Base-by-base conservation (phyloP, 2,329 filamentous ascomycete genomes). In the Zymoseptoria tritici region DNA sequence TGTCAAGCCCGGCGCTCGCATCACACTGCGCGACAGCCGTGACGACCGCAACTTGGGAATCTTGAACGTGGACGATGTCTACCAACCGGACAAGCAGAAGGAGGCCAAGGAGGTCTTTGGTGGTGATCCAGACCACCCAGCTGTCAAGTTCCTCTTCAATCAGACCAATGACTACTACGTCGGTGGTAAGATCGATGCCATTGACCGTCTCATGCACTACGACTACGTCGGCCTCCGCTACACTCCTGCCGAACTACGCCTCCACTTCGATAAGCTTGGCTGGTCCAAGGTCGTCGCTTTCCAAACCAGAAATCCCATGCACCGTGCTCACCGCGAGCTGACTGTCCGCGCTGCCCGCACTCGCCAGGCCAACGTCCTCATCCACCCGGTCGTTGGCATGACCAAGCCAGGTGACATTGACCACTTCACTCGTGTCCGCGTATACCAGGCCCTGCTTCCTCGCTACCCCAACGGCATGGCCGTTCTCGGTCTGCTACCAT, bases 391-490 rank as follows among this genome's bases (percentile, higher is more conserved):
- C 66, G 94, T 99, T 66, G 94, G 94, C 74, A 85, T 99, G 72
- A 99, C 94, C 75, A 99, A 99, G 84, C 94, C 94, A 60, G 94
- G 94, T 76, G 94, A 99, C 77, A 99, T 99, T 74, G 94, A 99
- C 79, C 94, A 99, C 84, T 99, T 99, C 82, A 99, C 94, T 71
- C 91, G 94, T 75, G 94, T 99, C 70, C 91, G 94, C 73, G 94
- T 97, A 72, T 99, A 99, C 85, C 90, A 97, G 83, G 93, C 94
- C 51, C 86, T 99, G 57, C 85, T 99, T 66, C 91, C 93, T 68
- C 86, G 94, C 73, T 99, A 99, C 80, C 94, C 94, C 77, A 99
- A 97, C 78, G 94, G 94, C 72, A 99, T 99, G 94, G 94, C 94
- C 61, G 91, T 95, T 49, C 85, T 99, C 66, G 93, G 91, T 77